Conservation (phyloP, 768 basidiomycete species). For the Naganishia kalamii region DNA sequence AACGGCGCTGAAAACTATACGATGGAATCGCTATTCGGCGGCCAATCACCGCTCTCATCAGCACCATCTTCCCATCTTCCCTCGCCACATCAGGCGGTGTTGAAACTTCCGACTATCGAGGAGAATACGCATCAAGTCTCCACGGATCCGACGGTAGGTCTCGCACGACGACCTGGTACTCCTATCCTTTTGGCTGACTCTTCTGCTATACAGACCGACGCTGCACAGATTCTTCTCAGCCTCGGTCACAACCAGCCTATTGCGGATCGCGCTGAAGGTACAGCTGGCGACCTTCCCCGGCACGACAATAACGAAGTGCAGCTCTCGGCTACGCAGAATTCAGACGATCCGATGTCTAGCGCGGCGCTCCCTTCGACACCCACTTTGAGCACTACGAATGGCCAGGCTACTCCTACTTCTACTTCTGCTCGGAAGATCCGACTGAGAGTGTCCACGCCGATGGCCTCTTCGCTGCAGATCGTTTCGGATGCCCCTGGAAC, state of each 20-base stretch:
- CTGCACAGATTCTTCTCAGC: conserved; percentile 3
- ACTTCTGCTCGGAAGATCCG: conserved; percentile 7
- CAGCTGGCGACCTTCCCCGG: too few relatives aligned
- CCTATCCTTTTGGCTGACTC: neutral
- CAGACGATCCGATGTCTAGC: neutral
- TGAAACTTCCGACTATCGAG: neutral
- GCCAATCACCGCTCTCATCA: conserved; percentile 23
- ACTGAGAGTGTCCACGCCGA: neutral
- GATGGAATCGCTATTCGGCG: conserved; percentile 19
- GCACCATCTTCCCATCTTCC: conserved; percentile 9
- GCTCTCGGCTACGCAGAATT: neutral
- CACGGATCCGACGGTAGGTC: neutral
- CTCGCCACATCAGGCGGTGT: neutral
- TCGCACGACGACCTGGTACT: neutral
- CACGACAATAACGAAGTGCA: neutral
- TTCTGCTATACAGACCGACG: neutral
- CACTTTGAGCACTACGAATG: neutral
- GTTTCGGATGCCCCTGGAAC: neutral
- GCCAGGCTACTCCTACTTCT: neutral
- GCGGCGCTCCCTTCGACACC: neutral
- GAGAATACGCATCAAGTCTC: neutral
- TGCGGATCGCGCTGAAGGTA: neutral
- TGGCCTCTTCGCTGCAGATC: neutral
- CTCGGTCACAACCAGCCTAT: neutral
- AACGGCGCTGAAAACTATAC: neutral